Evolutionary conservation across 352 stramenopile species (phyloP).

Genomic region (Pythium phragmiticola): DNA sequence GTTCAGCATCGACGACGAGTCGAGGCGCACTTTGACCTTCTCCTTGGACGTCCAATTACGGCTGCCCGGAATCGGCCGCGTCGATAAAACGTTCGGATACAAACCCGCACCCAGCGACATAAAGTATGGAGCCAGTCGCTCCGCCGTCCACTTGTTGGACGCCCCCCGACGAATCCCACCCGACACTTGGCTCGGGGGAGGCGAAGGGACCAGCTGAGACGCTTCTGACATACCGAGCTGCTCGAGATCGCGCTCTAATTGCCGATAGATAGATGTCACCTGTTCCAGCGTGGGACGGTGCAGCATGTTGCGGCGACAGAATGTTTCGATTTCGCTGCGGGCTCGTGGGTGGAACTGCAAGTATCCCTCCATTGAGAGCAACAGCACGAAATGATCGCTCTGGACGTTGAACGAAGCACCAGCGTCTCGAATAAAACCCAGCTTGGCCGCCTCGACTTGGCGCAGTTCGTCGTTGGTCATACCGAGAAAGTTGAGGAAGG

Average conservation of each 20-base stretch:
- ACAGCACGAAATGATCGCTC: conserved; percentile 72
- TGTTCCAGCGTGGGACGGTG: conserved; percentile 65
- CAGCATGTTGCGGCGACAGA: conserved; percentile 67
- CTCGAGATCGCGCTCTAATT: conserved; percentile 61
- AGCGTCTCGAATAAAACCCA: conserved; percentile 45
- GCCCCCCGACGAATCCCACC: conserved; percentile 1
- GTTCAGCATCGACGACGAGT: conserved; percentile 52
- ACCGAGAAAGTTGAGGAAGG: conserved; percentile 68
- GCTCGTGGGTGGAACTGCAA: conserved; percentile 39
- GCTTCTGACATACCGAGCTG: conserved; percentile 43
- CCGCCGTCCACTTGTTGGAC: conserved; percentile 5
- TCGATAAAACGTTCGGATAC: conserved; percentile 77
- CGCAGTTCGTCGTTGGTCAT: conserved; percentile 61
- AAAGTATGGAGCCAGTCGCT: conserved; percentile 53
- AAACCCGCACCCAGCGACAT: conserved; percentile 67
- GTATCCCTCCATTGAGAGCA: conserved; percentile 65
- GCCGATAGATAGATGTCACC: conserved; percentile 63
- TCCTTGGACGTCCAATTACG: conserved; percentile 80
- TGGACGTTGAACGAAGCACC: conserved; percentile 41
- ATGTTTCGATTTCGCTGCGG: conserved; percentile 39
- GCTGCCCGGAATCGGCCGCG: conserved; percentile 31
- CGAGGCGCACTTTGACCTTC: conserved; percentile 78
- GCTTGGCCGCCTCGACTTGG: conserved; percentile 57
- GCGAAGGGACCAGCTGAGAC: conserved; percentile 39
- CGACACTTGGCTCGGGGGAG: background rate